These are phyloP conservation scores for Trichosporon asahii DNA, from an alignment of 1,284 basidiomycete genomes.

Conservation along the genomic window DNA sequence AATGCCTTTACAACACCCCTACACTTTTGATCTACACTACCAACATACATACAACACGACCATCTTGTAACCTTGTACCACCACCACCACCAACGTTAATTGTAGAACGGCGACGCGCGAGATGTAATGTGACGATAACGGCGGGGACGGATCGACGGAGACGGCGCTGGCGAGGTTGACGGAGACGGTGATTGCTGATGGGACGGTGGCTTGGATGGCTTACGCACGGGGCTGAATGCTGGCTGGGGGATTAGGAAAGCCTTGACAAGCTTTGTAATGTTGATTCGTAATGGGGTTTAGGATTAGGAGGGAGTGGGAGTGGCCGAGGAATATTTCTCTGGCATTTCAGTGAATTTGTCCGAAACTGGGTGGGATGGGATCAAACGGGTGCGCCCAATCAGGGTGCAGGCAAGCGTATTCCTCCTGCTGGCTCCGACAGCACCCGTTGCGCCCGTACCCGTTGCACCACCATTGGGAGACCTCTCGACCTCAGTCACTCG, in stretches of 20 bases:
- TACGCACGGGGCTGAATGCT: neutral
- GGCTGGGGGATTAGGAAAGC: neutral
- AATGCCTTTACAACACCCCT: neutral
- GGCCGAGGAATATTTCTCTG: neutral
- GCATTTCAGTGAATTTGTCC: neutral
- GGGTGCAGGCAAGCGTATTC: conserved; percentile 2
- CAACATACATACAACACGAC: neutral
- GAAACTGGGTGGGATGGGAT: neutral
- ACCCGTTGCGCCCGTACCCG: neutral
- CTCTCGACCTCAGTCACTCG: neutral
- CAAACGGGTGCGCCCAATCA: neutral
- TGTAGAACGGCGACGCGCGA: neutral
- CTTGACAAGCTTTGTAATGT: no score
- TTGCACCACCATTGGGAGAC: conserved; percentile 1
- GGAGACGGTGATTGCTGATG: neutral
- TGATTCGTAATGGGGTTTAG: neutral
- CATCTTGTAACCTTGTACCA: conserved; percentile 5
- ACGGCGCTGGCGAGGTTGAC: neutral
- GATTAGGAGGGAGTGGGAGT: neutral
- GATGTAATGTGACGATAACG: neutral
- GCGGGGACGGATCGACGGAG: neutral
- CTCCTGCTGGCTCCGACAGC: conserved; percentile 10
- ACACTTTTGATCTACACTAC: neutral
- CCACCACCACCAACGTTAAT: neutral
- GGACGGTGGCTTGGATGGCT: neutral